Percentiles rank a stretch among this genome's conserved stretches.
phyloP scores from a whole-genome alignment of 805 yeast genomes.

The Metschnikowia reukaufii region DNA sequence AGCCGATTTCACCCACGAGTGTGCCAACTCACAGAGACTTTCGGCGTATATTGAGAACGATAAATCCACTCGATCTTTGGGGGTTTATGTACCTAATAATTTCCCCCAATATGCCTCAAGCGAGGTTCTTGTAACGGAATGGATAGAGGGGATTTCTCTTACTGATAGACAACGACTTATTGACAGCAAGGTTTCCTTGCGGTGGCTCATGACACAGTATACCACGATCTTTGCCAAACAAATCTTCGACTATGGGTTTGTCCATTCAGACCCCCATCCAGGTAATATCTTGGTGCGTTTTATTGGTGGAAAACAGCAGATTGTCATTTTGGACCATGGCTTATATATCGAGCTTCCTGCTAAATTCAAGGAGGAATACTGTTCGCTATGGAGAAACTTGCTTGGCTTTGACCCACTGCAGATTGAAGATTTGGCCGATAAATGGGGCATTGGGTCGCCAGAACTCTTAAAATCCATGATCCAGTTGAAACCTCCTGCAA shows the following conservation, averaged over 20 bases:
- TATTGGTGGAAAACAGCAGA: conserved; percentile 44
- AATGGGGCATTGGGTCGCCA: conserved; percentile 71
- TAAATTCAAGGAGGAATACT: conserved; percentile 54
- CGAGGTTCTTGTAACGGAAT: conserved; percentile 63
- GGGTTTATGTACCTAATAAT: conserved; percentile 56
- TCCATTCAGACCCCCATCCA: conserved; percentile 80
- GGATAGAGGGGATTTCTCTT: conserved; percentile 72
- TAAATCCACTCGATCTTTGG: conserved; percentile 31
- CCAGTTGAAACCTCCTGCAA: conserved; percentile 44
- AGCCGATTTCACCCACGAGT: conserved; percentile 59
- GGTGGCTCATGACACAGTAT: conserved; percentile 49
- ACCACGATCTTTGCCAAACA: conserved; percentile 54
- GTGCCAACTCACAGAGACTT: conserved; percentile 49
- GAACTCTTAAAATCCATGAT: conserved; percentile 62
- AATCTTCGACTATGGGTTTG: conserved; percentile 64
- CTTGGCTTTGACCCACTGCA: conserved; percentile 52
- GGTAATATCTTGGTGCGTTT: conserved; percentile 66
- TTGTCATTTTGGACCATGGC: conserved; percentile 76
- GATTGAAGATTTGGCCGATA: conserved; percentile 46
- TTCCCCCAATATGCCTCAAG: conserved; percentile 46
- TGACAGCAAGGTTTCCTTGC: conserved; percentile 38
- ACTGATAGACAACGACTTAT: conserved; percentile 45
- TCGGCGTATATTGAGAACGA: conserved; percentile 43
- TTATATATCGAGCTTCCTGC: conserved; percentile 56
- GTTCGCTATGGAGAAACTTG: conserved; percentile 61